Conservation (phyloP, 345 rosid species). For the Linum trigynum region DNA sequence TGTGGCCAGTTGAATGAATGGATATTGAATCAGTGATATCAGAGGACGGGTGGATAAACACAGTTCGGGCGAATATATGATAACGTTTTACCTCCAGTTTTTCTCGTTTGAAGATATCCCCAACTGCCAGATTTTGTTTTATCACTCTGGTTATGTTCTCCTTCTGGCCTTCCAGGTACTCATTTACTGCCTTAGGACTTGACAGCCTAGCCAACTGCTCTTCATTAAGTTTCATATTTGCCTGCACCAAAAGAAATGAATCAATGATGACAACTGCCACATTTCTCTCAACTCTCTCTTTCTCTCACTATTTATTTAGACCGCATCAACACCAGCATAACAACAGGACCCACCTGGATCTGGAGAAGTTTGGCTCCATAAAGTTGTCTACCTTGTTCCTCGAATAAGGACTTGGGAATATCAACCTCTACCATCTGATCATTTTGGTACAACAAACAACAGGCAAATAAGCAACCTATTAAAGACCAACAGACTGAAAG, state of each 20-base stretch:
- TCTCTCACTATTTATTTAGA: too few relatives aligned
- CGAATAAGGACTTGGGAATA: conserved; percentile 75
- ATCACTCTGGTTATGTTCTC: conserved; percentile 50
- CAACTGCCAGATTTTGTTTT: conserved; percentile 67
- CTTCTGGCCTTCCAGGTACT: conserved; percentile 61
- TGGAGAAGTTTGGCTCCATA: conserved; percentile 83
- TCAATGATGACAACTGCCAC: conserved; percentile 1
- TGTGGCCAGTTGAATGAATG: conserved; percentile 15
- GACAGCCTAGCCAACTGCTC: conserved; percentile 67
- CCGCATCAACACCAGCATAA: conserved; percentile 1
- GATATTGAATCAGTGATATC: too few relatives aligned
- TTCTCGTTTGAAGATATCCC: conserved; percentile 71
- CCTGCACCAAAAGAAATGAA: conserved; percentile 32
- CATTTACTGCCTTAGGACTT: conserved; percentile 71
- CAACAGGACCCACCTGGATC: conserved; percentile 49
- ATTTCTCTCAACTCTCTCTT: not conserved
- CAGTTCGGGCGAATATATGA: not conserved
- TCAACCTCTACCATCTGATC: conserved; percentile 85
- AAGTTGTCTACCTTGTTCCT: conserved; percentile 92
- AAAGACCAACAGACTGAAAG: too few relatives aligned
- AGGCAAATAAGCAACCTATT: not conserved
- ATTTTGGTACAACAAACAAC: not conserved
- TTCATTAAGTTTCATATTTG: conserved; percentile 62
- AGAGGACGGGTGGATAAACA: too few relatives aligned
- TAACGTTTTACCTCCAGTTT: conserved; percentile 47